phyloP scores from a whole-genome alignment of 495 filamentous ascomycete species.

The Penicillium chermesinum region DNA sequence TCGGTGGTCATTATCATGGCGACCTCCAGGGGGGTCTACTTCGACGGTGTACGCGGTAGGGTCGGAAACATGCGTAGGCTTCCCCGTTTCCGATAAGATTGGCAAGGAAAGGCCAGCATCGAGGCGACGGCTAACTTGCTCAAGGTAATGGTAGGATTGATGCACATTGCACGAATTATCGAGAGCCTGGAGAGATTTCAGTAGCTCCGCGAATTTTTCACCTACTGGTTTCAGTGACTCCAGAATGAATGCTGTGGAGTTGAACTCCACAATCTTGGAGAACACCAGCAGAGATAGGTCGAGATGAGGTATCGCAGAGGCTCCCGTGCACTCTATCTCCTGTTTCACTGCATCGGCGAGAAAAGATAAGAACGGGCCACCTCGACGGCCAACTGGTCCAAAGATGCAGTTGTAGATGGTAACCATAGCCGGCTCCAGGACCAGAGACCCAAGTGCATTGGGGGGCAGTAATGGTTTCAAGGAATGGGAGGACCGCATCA shows the following conservation, averaged over 20 bases:
- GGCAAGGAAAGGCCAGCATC: not conserved
- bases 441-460: not conserved
- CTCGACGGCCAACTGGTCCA: not conserved
- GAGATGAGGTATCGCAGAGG: not conserved
- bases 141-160: not conserved
- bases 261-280: conserved; percentile 13
- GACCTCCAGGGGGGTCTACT: conserved; percentile 17
- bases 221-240: conserved; percentile 7
- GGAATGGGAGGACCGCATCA: not conserved
- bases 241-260: conserved; percentile 14
- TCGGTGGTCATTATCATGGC: conserved; percentile 62
- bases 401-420: not conserved
- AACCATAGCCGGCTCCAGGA: not conserved
- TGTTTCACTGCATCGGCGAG: not conserved
- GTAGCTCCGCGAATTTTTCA: not conserved
- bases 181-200: not conserved
- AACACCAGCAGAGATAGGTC: conserved; percentile 10
- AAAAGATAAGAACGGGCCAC: not conserved
- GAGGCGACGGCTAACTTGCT: not conserved
- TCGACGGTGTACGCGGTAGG: not conserved
- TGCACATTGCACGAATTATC: not conserved
- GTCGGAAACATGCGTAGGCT: no score
- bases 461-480: not conserved
- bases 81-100: not conserved
- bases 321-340: not conserved